Evolutionary conservation across 495 filamentous ascomycete species (phyloP), one percentile per base, ranked within the genome.

Genomic region (Astrothelium subdiscretum): DNA sequence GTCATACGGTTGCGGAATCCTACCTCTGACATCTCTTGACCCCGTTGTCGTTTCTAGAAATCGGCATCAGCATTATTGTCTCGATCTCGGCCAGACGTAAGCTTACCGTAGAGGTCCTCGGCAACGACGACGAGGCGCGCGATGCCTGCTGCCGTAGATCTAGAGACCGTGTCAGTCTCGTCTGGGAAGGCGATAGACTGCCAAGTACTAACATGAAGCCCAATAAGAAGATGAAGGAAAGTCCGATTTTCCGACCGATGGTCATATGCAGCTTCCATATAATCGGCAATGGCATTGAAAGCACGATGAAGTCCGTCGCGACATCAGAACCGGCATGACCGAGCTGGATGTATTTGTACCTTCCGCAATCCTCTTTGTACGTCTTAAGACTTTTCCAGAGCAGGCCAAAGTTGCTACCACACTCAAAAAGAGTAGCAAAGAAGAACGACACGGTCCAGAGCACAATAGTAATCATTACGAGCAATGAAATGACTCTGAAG

Each of bases 111-210:
- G 6, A 64, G 43, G 38, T 64, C 62, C 31, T 51, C 38, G 1
- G 20, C 62, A 60, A 64, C 62, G 42, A 64, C 54, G n/a, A 44
- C 62, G 24, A 64, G 60, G 22, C 62, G 59, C 15, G 62, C 59
- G 29, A 26, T 52, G 27, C 60, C 62, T 31, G 62, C 62, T 51
- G 62, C 62, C 10, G 58, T 32, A 24, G 62, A 64, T 22, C 42
- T 54, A 43, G 27, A 57, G 29, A 63, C 11, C 32, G 15, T 11
- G 44, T 51, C 2, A 65, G 60, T 22, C 43, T 48, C 35, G 35
- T 40, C 35, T 48, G 6, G 43, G 8, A 8, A 48, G 6, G 8
- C n/a, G 6, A 62, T 62, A 60, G 13, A 60, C 26, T n/a, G 35
- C 60, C 6, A 3, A 5, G 32, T 10, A 60, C 29, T 35, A 57